Base-by-base conservation (phyloP, 345 rosid species). In the Psidium guajava region DNA sequence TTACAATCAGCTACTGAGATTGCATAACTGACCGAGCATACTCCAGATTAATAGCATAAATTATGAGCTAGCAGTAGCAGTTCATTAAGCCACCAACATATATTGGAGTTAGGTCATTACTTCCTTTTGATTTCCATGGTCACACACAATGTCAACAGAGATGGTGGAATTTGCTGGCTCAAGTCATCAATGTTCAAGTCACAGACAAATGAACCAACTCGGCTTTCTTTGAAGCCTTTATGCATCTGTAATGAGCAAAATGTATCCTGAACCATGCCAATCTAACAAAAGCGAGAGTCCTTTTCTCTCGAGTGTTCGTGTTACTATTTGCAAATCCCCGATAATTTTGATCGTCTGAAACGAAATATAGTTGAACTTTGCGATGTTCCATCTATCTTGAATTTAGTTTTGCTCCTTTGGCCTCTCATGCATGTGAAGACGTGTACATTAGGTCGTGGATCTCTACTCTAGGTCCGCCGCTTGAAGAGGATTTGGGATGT, bases 171-270 rank as follows among this genome's bases (percentile, higher is more conserved):
- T 91, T 93, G 94, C 87, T 89, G 85, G 92, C 89, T 92, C 84
- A 95, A 93, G 91, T 88, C 93, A 91, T 95, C 96, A 87, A 85
- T 57, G 0, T 96, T 95, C 88, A 97, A 91, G 90, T 95, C 98
- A 88, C 95, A 95, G 55, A 90, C 87, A 58, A 95, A 97, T 82
- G 97, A 94, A 54, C 69, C 85, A 51, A 95, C 89, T 24, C 87
- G 91, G 16, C 88, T 85, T 88, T 94, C 95, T 6, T 87, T 89
- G 92, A 90, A 97, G 87, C 95, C 96, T 85, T 91, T 93, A 90
- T 97, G 99, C 84, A 90, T 88, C 96, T 97, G 95, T 90, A 61
- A 32, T 36, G 77, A 64, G 50, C 20, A 83, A 83, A 85, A 64
- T 32, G 24, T 4, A 64, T 64, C 77, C 77, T 9, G 24, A 40